Conservation (phyloP, 495 filamentous ascomycete genomes). For the Penicillium simplicissimum region DNA sequence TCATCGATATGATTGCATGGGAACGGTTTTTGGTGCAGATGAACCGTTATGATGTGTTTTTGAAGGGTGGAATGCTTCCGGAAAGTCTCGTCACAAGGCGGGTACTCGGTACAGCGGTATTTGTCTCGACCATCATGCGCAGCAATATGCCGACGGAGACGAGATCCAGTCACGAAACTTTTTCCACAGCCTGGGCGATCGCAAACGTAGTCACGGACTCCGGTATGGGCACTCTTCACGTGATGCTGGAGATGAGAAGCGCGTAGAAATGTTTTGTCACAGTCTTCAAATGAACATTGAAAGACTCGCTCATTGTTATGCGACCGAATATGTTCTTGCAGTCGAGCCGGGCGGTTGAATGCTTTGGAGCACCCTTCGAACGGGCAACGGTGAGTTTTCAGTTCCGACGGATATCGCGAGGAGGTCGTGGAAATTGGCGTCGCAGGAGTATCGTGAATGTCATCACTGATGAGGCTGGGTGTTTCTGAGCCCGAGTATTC, state of each 20-base stretch:
- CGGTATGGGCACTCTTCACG: constrained; percentile 75
- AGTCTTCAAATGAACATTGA: constrained; percentile 64
- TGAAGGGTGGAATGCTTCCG: constrained; percentile 86
- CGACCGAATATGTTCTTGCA: constrained; percentile 74
- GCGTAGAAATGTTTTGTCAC: constrained; percentile 79
- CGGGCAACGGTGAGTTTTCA: constrained; percentile 72
- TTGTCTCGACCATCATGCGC: constrained; percentile 68
- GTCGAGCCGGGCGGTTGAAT: constrained; percentile 83
- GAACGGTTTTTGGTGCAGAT: constrained; percentile 69
- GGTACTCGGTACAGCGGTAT: constrained; percentile 70
- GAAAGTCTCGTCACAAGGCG: constrained; percentile 76
- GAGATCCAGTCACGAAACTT: constrained; percentile 71
- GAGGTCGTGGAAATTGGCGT: constrained; percentile 56
- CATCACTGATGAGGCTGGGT: constrained; percentile 32
- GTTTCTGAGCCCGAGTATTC: constrained; percentile 37
- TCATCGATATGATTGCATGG: constrained; percentile 60
- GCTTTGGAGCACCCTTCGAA: constrained; percentile 70
- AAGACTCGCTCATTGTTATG: constrained; percentile 80
- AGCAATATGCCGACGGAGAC: constrained; percentile 66
- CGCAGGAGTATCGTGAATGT: constrained; percentile 49
- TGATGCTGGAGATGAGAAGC: constrained; percentile 82
- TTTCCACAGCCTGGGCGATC: constrained; percentile 71
- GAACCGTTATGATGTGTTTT: constrained; percentile 72
- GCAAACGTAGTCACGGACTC: constrained; percentile 71
- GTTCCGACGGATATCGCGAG: constrained; percentile 63